Conservation (phyloP, 352 stramenopile species). For the Globisporangium abappressorium region DNA sequence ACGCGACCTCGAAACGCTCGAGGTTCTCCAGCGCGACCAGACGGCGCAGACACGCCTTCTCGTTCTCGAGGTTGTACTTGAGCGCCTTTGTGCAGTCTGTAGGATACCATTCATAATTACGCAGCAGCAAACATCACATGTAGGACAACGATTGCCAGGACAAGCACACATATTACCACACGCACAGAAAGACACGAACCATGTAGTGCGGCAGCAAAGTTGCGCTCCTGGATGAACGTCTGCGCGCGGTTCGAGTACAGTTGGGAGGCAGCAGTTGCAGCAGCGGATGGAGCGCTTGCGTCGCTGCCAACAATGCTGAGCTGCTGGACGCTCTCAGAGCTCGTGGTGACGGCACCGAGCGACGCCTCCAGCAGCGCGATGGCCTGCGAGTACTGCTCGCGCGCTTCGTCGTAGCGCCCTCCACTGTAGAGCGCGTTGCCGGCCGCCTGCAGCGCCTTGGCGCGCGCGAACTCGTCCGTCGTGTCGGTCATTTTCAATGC, state of each 20-base stretch:
- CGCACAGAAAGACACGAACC: constrained; percentile 22
- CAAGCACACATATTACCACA: not conserved
- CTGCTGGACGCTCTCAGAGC: not conserved
- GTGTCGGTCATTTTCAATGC: not conserved
- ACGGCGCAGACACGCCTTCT: constrained; percentile 62
- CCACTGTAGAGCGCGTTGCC: constrained; percentile 54
- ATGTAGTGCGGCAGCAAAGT: constrained; percentile 58
- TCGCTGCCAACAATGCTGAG: not conserved
- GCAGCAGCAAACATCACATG: not conserved
- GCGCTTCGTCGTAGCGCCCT: constrained; percentile 58
- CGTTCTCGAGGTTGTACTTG: constrained; percentile 47
- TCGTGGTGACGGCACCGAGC: constrained; percentile 1
- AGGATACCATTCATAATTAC: not conserved
- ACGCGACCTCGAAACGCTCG: constrained; percentile 68
- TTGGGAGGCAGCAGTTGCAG: constrained; percentile 26
- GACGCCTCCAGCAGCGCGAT: constrained; percentile 26
- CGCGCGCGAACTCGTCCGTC: constrained; percentile 6
- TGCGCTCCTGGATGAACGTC: constrained; percentile 67
- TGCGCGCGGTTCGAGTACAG: constrained; percentile 68
- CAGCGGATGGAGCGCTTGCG: not conserved
- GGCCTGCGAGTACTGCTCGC: constrained; percentile 42
- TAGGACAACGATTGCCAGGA: not conserved
- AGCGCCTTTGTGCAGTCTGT: constrained; percentile 57
- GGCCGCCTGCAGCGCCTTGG: constrained; percentile 34
- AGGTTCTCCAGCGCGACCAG: constrained; percentile 72